Base-by-base conservation (phyloP, 495 filamentous ascomycete genomes). In the Penicillium robsamsonii region DNA sequence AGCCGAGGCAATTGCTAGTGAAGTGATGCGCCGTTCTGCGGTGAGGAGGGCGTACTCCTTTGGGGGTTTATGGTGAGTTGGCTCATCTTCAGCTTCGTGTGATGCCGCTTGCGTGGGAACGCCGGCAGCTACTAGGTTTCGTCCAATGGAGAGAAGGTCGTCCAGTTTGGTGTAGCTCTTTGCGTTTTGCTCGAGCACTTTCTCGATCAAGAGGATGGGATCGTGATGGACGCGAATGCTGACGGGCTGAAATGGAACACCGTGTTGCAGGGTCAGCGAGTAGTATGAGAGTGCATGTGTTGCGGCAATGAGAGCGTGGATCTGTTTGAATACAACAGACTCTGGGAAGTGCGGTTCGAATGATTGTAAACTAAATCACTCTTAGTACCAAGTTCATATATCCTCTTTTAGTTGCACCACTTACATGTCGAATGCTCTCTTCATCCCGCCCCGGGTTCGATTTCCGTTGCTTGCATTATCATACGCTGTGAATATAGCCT, bases 381-480 rank as follows among this genome's bases (percentile, higher is more conserved):
- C 60, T 64, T 48, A 64, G 64, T 22, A 10, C 10, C 12, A 22
- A 15, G 31, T 38, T 33, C n/a, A 24, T 41, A 15, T 2, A 22
- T 40, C 12, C 2, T 46, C 22, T 17, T 35, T 1, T 7, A 25
- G n/a, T 11, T 30, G 29, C 7, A 38, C 15, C 30, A 75, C 87
- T 74, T 76, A 90, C 86, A 92, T 90, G 40, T 96, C 90, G 60
- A 86, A 83, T 42, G 90, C 90, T 72, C 83, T 89, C 65, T 90
- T 91, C 66, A 96, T 81, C 5, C 88, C 90, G 11, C 92, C 92
- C 53, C 90, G 81, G 8, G 83, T 89, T 60, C 85, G 79, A 61
- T 95, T 95, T 6, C 91, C 89, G 69, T 96, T 97, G 49, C 87
- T 92, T 31, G 92, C 91, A 63, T 91, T 93, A 63, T 96, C 91